Percentiles rank a stretch among this genome's conserved stretches.
phyloP scores from a whole-genome alignment of 352 stramenopile species.

The Phytophthora constricta region DNA sequence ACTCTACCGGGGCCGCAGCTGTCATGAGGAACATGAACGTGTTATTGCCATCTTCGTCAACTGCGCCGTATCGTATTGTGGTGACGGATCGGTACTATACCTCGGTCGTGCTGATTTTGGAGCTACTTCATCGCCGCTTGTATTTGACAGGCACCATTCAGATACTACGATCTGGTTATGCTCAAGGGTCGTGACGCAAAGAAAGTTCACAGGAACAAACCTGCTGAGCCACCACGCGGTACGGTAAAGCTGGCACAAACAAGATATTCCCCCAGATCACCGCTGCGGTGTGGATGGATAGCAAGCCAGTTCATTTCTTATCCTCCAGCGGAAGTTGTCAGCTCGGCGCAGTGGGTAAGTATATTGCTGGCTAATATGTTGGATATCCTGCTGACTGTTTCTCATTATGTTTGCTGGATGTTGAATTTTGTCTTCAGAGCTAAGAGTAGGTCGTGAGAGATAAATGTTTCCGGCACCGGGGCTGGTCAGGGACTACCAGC shows the following conservation, averaged over 20 bases:
- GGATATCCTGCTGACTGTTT: neutral
- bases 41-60: too few relatives aligned
- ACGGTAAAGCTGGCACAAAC: neutral
- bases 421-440: neutral
- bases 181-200: neutral
- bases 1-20: too few relatives aligned
- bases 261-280: neutral
- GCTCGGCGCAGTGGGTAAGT: neutral
- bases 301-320: neutral
- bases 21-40: too few relatives aligned
- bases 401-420: neutral
- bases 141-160: neutral
- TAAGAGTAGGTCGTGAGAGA: neutral
- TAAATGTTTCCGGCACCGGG: neutral
- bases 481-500: conserved; percentile 20
- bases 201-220: neutral
- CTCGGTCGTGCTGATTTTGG: neutral
- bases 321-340: neutral
- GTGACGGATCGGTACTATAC: neutral
- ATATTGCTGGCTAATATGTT: too few relatives aligned
- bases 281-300: neutral
- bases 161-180: neutral
- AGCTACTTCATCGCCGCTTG: neutral
- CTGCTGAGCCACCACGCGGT: neutral
- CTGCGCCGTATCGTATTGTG: too few relatives aligned